Percentiles rank a stretch among this genome's conserved stretches.
Conservation (phyloP, 805 yeast genomes). For the Ogataea zsoltii region DNA sequence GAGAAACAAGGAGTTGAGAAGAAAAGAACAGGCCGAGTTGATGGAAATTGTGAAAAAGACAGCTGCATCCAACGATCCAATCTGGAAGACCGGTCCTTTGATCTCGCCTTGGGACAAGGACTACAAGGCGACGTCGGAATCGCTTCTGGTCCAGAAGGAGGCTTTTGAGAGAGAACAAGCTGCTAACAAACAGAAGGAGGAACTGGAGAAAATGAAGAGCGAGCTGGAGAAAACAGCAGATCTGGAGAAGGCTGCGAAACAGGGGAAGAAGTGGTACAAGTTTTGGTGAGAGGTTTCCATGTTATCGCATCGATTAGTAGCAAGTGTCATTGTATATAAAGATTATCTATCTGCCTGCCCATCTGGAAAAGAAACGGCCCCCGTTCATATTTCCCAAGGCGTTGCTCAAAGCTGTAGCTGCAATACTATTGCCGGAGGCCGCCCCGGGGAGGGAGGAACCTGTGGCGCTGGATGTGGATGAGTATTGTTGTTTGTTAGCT, state of each 20-base stretch:
- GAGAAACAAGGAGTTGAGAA: constrained; percentile 58
- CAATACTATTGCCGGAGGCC: constrained; percentile 3
- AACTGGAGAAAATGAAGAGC: constrained; percentile 41
- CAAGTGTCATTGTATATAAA: neutral
- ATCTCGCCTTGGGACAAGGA: constrained; percentile 67
- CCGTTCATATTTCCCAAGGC: constrained; percentile 12
- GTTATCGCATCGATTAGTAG: neutral
- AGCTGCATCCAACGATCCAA: constrained; percentile 68
- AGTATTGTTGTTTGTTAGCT: constrained; percentile 52
- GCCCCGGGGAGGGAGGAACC: constrained; percentile 31
- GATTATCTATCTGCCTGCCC: constrained; percentile 16
- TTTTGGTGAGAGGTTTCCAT: constrained; percentile 19
- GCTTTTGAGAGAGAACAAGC: constrained; percentile 51
- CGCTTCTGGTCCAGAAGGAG: constrained; percentile 42
- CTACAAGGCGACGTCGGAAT: constrained; percentile 31
- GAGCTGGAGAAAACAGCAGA: constrained; percentile 38
- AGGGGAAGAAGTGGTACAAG: constrained; percentile 32
- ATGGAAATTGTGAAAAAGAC: constrained; percentile 68
- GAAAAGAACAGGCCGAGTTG: constrained; percentile 66
- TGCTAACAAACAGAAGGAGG: constrained; percentile 36
- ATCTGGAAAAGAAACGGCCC: constrained; percentile 14
- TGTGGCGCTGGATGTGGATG: constrained; percentile 22
- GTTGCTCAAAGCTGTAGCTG: constrained; percentile 10
- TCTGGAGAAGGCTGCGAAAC: constrained; percentile 22
- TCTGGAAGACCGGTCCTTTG: constrained; percentile 78